Evolutionary conservation across 768 basidiomycete species (phyloP).

Genomic region (Coprinellus micaceus): DNA sequence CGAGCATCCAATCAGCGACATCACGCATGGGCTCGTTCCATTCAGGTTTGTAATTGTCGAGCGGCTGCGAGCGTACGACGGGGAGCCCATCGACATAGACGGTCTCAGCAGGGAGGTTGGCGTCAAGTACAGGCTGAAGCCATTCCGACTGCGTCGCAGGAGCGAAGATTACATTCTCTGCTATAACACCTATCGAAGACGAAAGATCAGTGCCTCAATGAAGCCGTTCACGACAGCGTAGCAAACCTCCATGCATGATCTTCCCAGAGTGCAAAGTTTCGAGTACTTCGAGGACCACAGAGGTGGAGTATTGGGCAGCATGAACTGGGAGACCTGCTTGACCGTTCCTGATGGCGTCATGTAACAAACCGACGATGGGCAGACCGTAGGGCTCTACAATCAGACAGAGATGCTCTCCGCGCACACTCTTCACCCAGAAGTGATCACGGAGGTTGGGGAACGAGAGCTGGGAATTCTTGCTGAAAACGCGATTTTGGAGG

Average conservation of each 20-base stretch:
- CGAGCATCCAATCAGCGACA: conserved; percentile 14
- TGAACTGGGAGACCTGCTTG: conserved; percentile 12
- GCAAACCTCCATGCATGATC: conserved; percentile 18
- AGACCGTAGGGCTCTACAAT: background rate
- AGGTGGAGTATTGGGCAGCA: conserved; percentile 11
- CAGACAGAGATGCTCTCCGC: conserved; percentile 15
- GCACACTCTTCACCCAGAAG: conserved; percentile 15
- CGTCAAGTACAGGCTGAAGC: too few species aligned
- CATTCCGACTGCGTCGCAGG: background rate
- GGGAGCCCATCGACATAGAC: background rate
- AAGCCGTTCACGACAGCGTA: too few species aligned
- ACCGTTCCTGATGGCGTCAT: conserved; percentile 7
- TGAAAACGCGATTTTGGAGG: conserved; percentile 4
- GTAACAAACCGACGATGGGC: conserved; percentile 3
- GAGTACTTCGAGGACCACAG: background rate
- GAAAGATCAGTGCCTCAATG: background rate
- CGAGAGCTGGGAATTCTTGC: background rate
- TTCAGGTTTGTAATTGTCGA: conserved; percentile 5
- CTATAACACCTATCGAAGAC: background rate
- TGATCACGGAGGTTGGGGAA: conserved; percentile 6
- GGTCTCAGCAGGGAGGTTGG: background rate
- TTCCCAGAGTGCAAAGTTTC: conserved; percentile 7
- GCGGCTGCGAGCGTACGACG: conserved; percentile 13
- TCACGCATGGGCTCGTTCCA: conserved; percentile 11
- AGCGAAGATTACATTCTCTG: background rate